Base-by-base conservation (phyloP, 2,329 filamentous ascomycete genomes). In the Fusarium musae region DNA sequence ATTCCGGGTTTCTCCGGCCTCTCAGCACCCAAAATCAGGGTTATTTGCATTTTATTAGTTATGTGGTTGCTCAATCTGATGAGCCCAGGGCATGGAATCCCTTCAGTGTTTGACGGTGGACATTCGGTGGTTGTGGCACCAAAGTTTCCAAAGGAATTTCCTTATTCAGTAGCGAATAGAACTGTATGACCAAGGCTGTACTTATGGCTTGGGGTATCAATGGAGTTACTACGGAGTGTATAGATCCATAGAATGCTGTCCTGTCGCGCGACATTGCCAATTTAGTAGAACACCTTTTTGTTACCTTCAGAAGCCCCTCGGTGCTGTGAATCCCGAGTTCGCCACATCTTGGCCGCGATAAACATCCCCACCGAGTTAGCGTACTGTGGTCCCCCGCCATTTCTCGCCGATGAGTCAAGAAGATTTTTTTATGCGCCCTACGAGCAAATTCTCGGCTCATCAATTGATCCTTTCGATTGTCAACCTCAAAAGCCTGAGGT, bases 1-100 rank as follows among this genome's bases (percentile, higher is more conserved):
- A 4, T 17, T 30, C 21, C 34, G 19, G 7, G 34, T 1, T 30
- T 9, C 10, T 40, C 10, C 4, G 34, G 3, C 13, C 21, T 65
- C 4, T 40, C 59, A 3, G 60, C 59, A 6, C 34, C 67, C 5
- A 40, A 66, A 12, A 32, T 71, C 4, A 60, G 54, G 12, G 30
- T 76, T 2, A 62, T 43, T 17, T 61, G 28, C 26, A 49, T 77
- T 28, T 19, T 72, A 9, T 23, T 62, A 9, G 15, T 57, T 17
- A 75, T 77, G 65, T 76, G 75, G 73, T 40, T 76, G 17, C 28
- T 76, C 3, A 77, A 77, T 61, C 36, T 66, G 40, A 54, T 77
- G 39, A 61, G 53, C 66, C 40, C 47, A n/a, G 40, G 54, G 6
- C 54, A 58, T 17, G 17, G 10, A 17, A n/a, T 58, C 1, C 30